Evolutionary conservation across 352 stramenopile genomes (phyloP), one percentile per base, ranked within the genome.

Genomic region (Albugo laibachii): DNA sequence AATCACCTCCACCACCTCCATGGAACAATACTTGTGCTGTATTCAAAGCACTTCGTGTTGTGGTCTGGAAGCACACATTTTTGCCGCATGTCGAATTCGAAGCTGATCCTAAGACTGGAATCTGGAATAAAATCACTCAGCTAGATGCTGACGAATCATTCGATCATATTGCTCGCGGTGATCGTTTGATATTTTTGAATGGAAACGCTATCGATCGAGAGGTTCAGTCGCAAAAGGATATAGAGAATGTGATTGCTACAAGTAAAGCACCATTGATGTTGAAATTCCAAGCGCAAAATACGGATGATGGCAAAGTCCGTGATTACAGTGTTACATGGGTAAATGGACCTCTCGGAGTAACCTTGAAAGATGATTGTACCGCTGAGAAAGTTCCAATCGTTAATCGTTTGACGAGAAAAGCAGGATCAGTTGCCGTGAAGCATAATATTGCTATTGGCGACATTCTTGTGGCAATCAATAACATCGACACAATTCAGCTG

Each of bases 21-120:
- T 91, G 77, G 77, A 91, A 91, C 59, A 91, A 87, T 39, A 61
- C 72, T 5, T 91, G 77, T 40, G 45, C 53, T 21, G 66, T 62
- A 13, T 91, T 91, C 42, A 64, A 83, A 10, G 70, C 69, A 16
- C 53, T 91, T 31, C 74, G 76, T 31, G 66, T 91, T 31, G 77
- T 91, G 5, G 74, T 91, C 45, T 91, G 77, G 77, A 91, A 91
- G 53, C 77, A 87, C 58, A 86, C 74, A 53, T 91, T 86, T 47
- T 57, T 86, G 47, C 77, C 77, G 11, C 60, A 63, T 15, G 62
- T 91, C 47, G 61, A 65, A 40, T 86, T 83, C 37, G 47, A 61
- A 35, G 60, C 63, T 8, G 58, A 76, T 50, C 51, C 60, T 1
- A 20, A 37, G 14, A 65, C 55, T 0, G 64, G 63, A 18, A 66